A percentile compares a stretch with the other conserved stretches of the same genome.
Conservation (phyloP, 1,284 basidiomycete genomes). For the Sanghuangporus baumii region DNA sequence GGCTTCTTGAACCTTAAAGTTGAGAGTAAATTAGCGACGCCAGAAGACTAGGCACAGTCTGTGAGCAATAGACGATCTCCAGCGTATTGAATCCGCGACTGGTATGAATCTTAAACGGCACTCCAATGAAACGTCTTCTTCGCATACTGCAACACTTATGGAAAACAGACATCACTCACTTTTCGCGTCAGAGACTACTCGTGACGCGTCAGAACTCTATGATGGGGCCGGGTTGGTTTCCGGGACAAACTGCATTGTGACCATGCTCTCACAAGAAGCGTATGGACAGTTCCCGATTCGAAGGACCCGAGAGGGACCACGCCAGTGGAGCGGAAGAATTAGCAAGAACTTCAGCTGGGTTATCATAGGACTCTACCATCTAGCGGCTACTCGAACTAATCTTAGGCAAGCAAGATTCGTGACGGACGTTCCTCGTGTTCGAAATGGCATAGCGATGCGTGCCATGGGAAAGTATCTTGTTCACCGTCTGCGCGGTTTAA, state of each 20-base stretch:
- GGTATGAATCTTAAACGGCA: background rate
- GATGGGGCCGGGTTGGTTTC: background rate
- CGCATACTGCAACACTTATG: background rate
- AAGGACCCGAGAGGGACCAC: background rate
- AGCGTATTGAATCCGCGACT: background rate
- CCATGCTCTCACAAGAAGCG: background rate
- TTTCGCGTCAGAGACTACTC: background rate
- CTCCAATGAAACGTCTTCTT: background rate
- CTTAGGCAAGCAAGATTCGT: too few species aligned
- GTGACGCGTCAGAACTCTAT: background rate
- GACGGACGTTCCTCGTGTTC: too few species aligned
- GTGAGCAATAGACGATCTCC: background rate
- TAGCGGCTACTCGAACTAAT: too few species aligned
- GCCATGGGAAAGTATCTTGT: too few species aligned
- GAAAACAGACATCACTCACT: background rate
- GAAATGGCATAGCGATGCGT: too few species aligned
- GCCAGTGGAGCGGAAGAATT: conserved; percentile 1
- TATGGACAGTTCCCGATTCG: background rate
- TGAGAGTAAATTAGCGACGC: background rate
- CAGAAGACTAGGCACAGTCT: background rate
- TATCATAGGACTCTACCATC: too few species aligned
- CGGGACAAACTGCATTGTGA: background rate
- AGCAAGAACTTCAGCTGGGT: background rate
- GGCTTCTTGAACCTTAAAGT: background rate
- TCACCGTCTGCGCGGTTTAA: too few species aligned